Percentiles rank a stretch among this genome's conserved stretches.
phyloP scores from a whole-genome alignment of 2,329 filamentous ascomycete genomes.

The Aspergillus versicolor region DNA sequence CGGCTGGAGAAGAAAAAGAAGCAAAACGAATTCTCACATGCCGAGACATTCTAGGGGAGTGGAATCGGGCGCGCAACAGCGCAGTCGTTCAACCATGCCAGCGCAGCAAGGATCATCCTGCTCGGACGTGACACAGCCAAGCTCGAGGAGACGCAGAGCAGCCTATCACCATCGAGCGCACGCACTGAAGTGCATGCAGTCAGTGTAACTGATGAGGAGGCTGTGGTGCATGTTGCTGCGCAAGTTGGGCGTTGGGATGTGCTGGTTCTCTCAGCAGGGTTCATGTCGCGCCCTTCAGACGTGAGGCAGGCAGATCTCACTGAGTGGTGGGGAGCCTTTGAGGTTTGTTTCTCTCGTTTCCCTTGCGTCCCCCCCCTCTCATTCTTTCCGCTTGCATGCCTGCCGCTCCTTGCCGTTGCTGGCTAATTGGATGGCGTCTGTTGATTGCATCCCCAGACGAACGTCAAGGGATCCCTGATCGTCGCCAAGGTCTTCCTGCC shows the following conservation, averaged over 20 bases:
- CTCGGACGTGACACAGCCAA: slow-evolving; percentile 10
- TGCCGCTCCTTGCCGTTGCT: no score
- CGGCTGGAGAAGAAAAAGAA: no score
- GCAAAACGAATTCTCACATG: no score
- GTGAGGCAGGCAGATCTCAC: slow-evolving; percentile 12
- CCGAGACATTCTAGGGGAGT: background rate
- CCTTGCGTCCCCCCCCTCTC: background rate
- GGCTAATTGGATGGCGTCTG: background rate
- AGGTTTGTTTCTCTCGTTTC: slow-evolving; percentile 6
- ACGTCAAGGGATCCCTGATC: slow-evolving; percentile 23
- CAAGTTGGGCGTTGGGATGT: background rate
- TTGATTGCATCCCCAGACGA: slow-evolving; percentile 16
- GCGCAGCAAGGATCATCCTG: slow-evolving; percentile 15
- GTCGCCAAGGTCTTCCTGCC: slow-evolving; percentile 17
- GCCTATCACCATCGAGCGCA: background rate
- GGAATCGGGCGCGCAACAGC: slow-evolving; percentile 19
- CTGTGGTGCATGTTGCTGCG: background rate
- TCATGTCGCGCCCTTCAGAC: slow-evolving; percentile 3
- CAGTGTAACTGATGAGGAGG: background rate
- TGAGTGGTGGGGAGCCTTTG: slow-evolving; percentile 24
- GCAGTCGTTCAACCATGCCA: slow-evolving; percentile 11
- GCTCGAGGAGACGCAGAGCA: background rate
- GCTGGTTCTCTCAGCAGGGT: background rate
- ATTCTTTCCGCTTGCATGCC: background rate
- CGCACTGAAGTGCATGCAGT: background rate